Evolutionary conservation across 768 basidiomycete genomes (phyloP).

Genomic region (Kwoniella heveanensis): DNA sequence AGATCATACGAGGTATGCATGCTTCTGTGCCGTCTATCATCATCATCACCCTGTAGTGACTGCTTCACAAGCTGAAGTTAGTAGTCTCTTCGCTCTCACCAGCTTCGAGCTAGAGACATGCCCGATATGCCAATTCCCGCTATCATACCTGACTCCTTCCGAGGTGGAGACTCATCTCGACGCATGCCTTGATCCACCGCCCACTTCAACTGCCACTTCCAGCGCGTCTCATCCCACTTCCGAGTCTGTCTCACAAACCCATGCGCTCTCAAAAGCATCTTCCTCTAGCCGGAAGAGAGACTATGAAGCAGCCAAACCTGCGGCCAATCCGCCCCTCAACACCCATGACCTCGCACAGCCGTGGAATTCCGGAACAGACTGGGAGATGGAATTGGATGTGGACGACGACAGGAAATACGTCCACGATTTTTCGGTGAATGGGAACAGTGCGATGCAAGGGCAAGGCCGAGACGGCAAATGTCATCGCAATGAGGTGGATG

Average conservation of each 20-base stretch:
- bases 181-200: constrained; percentile 35
- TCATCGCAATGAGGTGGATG: background rate
- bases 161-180: constrained; percentile 40
- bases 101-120: constrained; percentile 19
- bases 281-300: background rate
- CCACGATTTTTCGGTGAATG: constrained; percentile 5
- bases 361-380: constrained; percentile 1
- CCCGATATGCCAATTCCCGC: constrained; percentile 39
- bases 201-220: background rate
- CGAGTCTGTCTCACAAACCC: too few species aligned
- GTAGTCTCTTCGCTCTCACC: too few species aligned
- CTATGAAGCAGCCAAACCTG: background rate
- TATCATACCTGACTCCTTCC: constrained; percentile 14
- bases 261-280: background rate
- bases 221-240: too few species aligned
- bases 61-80: too few species aligned
- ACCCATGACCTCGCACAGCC: too few species aligned
- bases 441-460: background rate
- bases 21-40: too few species aligned
- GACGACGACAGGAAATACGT: background rate
- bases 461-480: background rate
- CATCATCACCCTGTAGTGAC: too few species aligned
- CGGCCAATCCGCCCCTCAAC: too few species aligned
- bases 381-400: background rate
- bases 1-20: too few species aligned